Base-by-base conservation (phyloP, 2,329 filamentous ascomycete species). In the Paecilomyces niveus region DNA sequence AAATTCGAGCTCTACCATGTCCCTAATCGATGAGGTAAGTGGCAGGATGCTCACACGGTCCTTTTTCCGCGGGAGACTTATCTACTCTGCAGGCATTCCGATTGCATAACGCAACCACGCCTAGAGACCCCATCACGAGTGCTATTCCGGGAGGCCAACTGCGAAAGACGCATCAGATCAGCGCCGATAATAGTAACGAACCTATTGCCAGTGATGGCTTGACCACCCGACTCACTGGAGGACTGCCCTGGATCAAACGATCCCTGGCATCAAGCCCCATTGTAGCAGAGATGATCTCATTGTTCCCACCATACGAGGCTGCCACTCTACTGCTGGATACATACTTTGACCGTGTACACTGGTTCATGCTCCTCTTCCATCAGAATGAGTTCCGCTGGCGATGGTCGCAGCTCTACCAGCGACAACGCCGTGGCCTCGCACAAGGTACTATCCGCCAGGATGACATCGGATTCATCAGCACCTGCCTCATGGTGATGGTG, bases 331-430 rank as follows among this genome's bases (percentile, higher is more conserved):
- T 75, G 8, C 64, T 74, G 5, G 68, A 74, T 45, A 75, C 32
- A 31, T 75, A 75, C 54, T 76, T 76, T 60, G 70, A 75, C 54
- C 65, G 68, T n/a, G 65, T 71, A 0, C 74, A 76, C 45, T 76
- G 74, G 74, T 76, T 75, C 57, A 72, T 71, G 58, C 60, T 75
- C 3, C 62, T 76, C 5, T 75, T 76, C 49, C 69, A 74, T 32
- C 71, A 75, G 57, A 61, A 65, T 15, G 64, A 70, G 2, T 76
- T 75, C 31, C 57, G 65, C 2, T 58, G 54, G 15, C 57, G 56
- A 13, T 67, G 65, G 63, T 61, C 63, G 35, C 9, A 59, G 9
- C 32, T 35, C 3, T 35, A 35, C 32, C 10, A 35, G 24, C 24
- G 24, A 26, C 24, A 5, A 26, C 24, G 24, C 24, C 24, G 24